Evolutionary conservation across 257 asterid genomes (phyloP).

Genomic region (Perilla frutescens): DNA sequence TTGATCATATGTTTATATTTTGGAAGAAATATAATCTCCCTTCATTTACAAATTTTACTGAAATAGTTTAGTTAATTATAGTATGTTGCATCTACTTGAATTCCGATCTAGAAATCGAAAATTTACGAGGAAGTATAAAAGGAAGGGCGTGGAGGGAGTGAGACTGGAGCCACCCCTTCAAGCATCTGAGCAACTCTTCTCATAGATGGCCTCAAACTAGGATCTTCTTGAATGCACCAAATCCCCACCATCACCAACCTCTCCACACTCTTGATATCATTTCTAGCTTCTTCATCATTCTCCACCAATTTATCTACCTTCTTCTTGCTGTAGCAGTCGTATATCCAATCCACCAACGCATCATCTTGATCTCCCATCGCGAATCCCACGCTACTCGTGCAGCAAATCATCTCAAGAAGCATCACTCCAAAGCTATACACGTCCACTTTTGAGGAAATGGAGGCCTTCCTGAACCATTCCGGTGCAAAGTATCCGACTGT

Average conservation of each 20-base stretch:
- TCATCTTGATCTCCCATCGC: constrained; percentile 32
- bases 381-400: constrained; percentile 40
- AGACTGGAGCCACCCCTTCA: constrained; percentile 58
- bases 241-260: constrained; percentile 54
- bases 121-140: too few relatives aligned
- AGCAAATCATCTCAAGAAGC: constrained; percentile 49
- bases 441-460: constrained; percentile 47
- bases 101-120: too few relatives aligned
- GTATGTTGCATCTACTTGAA: too few relatives aligned
- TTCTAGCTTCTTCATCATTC: constrained; percentile 48
- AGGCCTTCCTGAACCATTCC: constrained; percentile 47
- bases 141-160: constrained; percentile 48
- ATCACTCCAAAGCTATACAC: constrained; percentile 61
- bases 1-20: too few relatives aligned
- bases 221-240: constrained; percentile 71
- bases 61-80: too few relatives aligned
- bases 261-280: constrained; percentile 42
- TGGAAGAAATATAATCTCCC: too few relatives aligned
- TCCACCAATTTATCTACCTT: constrained; percentile 42
- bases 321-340: constrained; percentile 42
- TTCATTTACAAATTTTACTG: too few relatives aligned
- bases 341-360: constrained; percentile 48
- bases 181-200: constrained; percentile 58
- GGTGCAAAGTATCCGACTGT: constrained; percentile 49
- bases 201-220: constrained; percentile 58